Conservation (phyloP, 306 rosid genomes). For the Oxytropis ochrocephala region DNA sequence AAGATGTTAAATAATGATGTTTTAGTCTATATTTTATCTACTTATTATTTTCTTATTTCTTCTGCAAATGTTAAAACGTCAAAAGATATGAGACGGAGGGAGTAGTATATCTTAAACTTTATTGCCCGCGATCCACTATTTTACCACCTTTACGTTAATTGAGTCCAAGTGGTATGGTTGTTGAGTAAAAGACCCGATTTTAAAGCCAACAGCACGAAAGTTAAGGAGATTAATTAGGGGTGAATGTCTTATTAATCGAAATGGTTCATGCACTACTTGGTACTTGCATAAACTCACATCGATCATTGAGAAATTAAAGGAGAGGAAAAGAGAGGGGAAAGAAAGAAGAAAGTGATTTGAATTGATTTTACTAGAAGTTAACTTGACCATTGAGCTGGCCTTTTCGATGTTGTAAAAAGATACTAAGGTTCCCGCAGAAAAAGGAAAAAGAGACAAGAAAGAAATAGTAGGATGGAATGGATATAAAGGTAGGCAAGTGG, state of each 20-base stretch:
- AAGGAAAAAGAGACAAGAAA: not conserved
- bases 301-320: not conserved
- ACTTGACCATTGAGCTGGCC: conserved; percentile 2
- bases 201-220: not conserved
- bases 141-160: no score
- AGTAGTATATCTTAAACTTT: no score
- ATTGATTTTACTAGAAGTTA: conserved; percentile 9
- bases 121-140: no score
- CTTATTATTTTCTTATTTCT: no score
- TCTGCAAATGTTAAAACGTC: no score
- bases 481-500: conserved; percentile 15
- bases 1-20: no score
- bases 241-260: not conserved
- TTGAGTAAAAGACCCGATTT: not conserved
- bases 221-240: not conserved
- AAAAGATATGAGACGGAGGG: no score
- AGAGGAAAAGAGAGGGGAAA: not conserved
- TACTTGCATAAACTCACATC: not conserved
- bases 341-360: not conserved
- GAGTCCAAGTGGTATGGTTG: not conserved
- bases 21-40: no score
- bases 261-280: conserved; percentile 8
- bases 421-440: not conserved
- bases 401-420: not conserved
- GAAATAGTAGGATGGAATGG: not conserved